These are phyloP conservation scores for Kurtzmaniella fragi DNA, from an alignment of 805 yeast species.

Conservation along the genomic window DNA sequence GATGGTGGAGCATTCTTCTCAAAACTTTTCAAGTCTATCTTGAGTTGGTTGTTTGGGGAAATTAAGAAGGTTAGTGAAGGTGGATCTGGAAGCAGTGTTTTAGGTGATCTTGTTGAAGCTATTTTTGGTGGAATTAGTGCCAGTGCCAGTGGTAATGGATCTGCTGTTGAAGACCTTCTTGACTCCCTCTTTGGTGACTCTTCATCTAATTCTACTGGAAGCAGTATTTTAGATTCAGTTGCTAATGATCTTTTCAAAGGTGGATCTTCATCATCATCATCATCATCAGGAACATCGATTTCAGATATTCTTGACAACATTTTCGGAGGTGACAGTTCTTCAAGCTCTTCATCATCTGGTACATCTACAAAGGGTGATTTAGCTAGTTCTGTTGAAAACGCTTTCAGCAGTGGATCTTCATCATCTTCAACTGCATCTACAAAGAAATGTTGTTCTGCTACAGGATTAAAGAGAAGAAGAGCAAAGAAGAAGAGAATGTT, in stretches of 20 bases:
- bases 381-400: background rate
- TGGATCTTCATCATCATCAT: constrained; percentile 12
- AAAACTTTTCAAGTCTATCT: background rate
- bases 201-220: constrained; percentile 5
- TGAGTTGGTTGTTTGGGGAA: constrained; percentile 4
- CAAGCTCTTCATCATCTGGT: too few species aligned
- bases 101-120: constrained; percentile 10
- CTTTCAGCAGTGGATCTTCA: background rate
- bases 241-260: constrained; percentile 16
- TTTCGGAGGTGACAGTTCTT: background rate
- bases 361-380: background rate
- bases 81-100: constrained; percentile 6
- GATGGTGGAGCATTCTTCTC: constrained; percentile 1
- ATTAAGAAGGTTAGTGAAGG: constrained; percentile 4
- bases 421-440: constrained; percentile 3
- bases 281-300: constrained; percentile 5
- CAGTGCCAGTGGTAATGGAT: constrained; percentile 1
- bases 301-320: background rate
- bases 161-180: constrained; percentile 7
- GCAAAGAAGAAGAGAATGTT: constrained; percentile 19
- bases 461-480: constrained; percentile 12
- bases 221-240: constrained; percentile 11
- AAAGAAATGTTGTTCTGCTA: constrained; percentile 21
- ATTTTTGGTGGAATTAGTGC: constrained; percentile 10
- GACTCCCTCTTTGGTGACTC: constrained; percentile 9